Evolutionary conservation across 2,329 filamentous ascomycete genomes (phyloP), one percentile per base, ranked within the genome.

Genomic region (Fusarium torulosum): DNA sequence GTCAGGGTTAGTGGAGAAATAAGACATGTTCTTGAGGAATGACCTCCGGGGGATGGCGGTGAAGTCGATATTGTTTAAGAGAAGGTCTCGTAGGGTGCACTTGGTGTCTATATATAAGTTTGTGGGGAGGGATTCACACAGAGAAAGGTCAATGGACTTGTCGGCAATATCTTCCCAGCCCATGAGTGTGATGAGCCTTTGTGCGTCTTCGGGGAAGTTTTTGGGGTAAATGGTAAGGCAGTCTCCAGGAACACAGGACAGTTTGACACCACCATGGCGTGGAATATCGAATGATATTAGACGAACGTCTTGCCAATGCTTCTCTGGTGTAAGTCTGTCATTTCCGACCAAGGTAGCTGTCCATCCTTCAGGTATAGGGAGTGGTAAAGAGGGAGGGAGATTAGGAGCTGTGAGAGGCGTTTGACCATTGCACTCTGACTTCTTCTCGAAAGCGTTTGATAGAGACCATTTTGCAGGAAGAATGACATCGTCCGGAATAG

Each of bases 291-390:
- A 82, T 2, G 83, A 85, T n/a, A 97, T 79, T 52, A 92, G 87
- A 0, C 96, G 91, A 43, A 98, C 95, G 80, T 99, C 96, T 81
- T 99, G 96, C 90, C 93, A 97, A 79, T 99, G 96, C 2, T 82
- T 81, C 2, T 77, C 47, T 0, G 94, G 89, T 0, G 96, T 99
- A 7, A 97, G 78, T 17, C 94, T 87, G 19, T 82, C 77, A 74
- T 97, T 97, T n/a, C 79, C 76, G 1, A 82, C 73, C 1, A 99
- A 75, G 0, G 78, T 85, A 10, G 90, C 91, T 0, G 77, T 78
- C 66, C 88, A 81, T 3, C 85, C 82, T 41, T 81, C 79, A 1
- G 87, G 85, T 14, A 93, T 83, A 0, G 89, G 85, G 3, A 93
- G 81, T 6, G 75, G 69, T 7, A 75, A 69, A 4, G 67, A 37